Evolutionary conservation across 345 rosid species (phyloP), one percentile per base, ranked within the genome.

Genomic region (Alliaria petiolata): DNA sequence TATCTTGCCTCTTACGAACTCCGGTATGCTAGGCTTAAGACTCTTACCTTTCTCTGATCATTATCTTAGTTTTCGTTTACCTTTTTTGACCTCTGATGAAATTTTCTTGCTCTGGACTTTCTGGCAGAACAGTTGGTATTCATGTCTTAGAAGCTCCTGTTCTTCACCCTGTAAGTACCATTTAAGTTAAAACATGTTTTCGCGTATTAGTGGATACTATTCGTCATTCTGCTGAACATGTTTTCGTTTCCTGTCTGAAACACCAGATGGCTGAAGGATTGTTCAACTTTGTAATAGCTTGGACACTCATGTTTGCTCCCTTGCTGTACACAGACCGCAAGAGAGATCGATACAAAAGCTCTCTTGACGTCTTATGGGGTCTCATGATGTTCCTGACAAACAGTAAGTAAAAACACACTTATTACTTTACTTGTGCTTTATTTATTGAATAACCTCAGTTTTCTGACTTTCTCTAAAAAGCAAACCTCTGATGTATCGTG

Each of bases 231-330:
- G n/a, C 26, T 61, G 54, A 75, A 67, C 13, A 12, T 43, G 9
- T 9, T 15, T 72, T 3, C 28, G 2, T 6, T 20, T 13, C 20
- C 40, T 59, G 14, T 59, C 10, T 59, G 15, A 30, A 64, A 6
- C 44, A 26, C 59, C 85, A 89, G 97, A 80, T 86, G 79, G 78
- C 95, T 52, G 99, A 95, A 85, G 99, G 97, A 58, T 79, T 91
- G 42, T 95, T 91, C 85, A 95, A 95, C 89, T 91, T 91, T 62
- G 95, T 89, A 5, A 86, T 95, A 46, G 95, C 96, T 25, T 95
- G 97, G 99, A 95, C 97, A 6, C 86, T 95, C 76, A 85, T 95
- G 99, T 91, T 91, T 80, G 97, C 99, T 71, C 99, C 97, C 1
- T 74, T 91, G 77, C 78, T 95, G 40, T 95, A 85, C 83, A 89